Conservation (phyloP, 1,284 basidiomycete genomes). For the Ustilago xerochloae region DNA sequence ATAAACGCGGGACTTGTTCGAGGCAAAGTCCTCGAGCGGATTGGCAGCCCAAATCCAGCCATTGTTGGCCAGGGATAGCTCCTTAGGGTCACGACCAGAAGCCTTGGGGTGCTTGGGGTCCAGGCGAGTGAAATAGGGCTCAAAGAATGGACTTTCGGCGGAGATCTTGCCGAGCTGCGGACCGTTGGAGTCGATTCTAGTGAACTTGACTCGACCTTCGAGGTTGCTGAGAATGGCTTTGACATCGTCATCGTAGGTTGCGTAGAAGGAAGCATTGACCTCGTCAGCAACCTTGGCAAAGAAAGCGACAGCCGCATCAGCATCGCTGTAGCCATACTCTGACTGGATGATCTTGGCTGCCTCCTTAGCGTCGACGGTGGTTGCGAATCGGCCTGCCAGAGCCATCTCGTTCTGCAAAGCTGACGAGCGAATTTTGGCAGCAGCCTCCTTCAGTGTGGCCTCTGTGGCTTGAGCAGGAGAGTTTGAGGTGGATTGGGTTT, state of each 20-base stretch:
- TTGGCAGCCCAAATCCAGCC: conserved; percentile 99
- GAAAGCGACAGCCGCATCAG: conserved; percentile 29
- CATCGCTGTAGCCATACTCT: conserved; percentile 18
- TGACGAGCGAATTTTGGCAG: conserved; percentile 28
- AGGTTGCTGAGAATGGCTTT: conserved; percentile 58
- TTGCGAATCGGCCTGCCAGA: conserved; percentile 48
- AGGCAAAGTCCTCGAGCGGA: conserved; percentile 92
- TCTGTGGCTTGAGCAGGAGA: not conserved
- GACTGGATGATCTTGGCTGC: conserved; percentile 39
- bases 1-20: conserved; percentile 94
- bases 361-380: conserved; percentile 43
- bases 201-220: conserved; percentile 55
- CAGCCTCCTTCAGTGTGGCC: conserved; percentile 25
- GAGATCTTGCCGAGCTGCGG: conserved; percentile 59
- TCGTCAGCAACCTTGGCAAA: conserved; percentile 49
- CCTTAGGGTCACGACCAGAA: conserved; percentile 73
- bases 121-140: conserved; percentile 62
- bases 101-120: conserved; percentile 53
- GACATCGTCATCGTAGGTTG: conserved; percentile 57
- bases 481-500: conserved; percentile 11
- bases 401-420: conserved; percentile 55
- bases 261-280: conserved; percentile 54
- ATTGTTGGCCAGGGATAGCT: conserved; percentile 87
- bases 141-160: conserved; percentile 50
- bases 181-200: conserved; percentile 54